phyloP scores from a whole-genome alignment of 177 flowering plant species.

The Tripterygium wilfordii region DNA sequence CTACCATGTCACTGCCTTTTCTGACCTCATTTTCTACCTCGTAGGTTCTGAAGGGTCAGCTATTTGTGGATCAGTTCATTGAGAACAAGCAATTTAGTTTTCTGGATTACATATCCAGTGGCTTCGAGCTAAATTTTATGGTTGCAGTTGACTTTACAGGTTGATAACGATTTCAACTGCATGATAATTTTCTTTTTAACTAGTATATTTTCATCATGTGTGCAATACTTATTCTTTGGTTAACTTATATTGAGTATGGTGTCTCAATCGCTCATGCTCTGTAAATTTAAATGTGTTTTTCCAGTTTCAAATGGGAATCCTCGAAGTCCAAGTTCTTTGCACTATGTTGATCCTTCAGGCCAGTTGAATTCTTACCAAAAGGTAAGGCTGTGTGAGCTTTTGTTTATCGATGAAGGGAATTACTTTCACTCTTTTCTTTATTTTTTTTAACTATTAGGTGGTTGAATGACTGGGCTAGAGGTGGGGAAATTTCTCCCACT shows the following conservation, averaged over 20 bases:
- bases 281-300: constrained; percentile 5
- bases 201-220: no score
- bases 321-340: constrained; percentile 54
- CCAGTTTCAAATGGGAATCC: constrained; percentile 87
- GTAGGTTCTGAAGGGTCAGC: constrained; percentile 61
- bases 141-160: constrained; percentile 92
- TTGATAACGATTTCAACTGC: constrained; percentile 13
- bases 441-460: no score
- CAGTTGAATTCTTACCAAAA: constrained; percentile 76
- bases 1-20: background rate
- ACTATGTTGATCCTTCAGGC: constrained; percentile 71
- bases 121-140: constrained; percentile 83
- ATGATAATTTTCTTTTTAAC: no score
- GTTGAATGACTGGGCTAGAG: no score
- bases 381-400: constrained; percentile 26
- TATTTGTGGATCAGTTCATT: constrained; percentile 50
- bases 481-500: no score
- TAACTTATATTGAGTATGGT: no score
- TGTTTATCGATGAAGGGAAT: background rate
- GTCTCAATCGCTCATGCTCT: background rate
- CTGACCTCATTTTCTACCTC: background rate
- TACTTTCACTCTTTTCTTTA: background rate
- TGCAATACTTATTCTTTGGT: no score
- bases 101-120: constrained; percentile 80
- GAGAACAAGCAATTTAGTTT: constrained; percentile 61